Evolutionary conservation across 257 asterid genomes (phyloP).

Genomic region (Gynochthodes officinalis): DNA sequence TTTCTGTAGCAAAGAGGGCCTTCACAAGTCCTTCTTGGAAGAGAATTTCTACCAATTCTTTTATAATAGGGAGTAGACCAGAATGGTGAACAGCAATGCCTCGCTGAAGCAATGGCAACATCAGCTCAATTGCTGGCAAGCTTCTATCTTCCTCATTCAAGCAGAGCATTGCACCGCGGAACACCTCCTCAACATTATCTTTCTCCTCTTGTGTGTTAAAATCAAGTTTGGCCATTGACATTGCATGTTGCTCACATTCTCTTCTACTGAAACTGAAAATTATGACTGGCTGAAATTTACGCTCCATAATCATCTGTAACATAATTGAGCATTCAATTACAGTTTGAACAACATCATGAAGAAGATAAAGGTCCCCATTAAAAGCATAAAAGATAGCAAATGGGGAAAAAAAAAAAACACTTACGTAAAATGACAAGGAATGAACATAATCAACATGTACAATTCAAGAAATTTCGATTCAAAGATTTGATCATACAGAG

Average conservation of each 20-base stretch:
- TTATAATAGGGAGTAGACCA: conserved; percentile 92
- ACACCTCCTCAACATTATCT: conserved; percentile 81
- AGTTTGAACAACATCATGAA: neutral
- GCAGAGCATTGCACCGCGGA: conserved; percentile 73
- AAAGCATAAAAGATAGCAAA: neutral
- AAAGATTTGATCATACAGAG: neutral
- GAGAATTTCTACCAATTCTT: conserved; percentile 95
- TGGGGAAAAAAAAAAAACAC: neutral
- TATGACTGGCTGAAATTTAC: conserved; percentile 94
- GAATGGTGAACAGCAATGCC: conserved; percentile 99
- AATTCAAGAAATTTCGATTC: neutral
- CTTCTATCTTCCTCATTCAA: conserved; percentile 89
- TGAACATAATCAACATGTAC: neutral
- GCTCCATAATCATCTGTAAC: conserved; percentile 94
- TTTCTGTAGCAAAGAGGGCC: conserved; percentile 97
- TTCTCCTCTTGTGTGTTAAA: conserved; percentile 84
- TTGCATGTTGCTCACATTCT: conserved; percentile 98
- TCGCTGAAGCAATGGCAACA: conserved; percentile 94
- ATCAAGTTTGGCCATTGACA: conserved; percentile 97
- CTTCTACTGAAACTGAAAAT: conserved; percentile 96
- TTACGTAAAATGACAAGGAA: neutral
- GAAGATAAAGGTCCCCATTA: neutral
- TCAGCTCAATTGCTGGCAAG: conserved; percentile 91
- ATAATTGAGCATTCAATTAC: conserved; percentile 14
- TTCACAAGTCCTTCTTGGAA: conserved; percentile 99